Evolutionary conservation across 805 yeast genomes (phyloP).

Genomic region (Hanseniaspora occidentalis): DNA sequence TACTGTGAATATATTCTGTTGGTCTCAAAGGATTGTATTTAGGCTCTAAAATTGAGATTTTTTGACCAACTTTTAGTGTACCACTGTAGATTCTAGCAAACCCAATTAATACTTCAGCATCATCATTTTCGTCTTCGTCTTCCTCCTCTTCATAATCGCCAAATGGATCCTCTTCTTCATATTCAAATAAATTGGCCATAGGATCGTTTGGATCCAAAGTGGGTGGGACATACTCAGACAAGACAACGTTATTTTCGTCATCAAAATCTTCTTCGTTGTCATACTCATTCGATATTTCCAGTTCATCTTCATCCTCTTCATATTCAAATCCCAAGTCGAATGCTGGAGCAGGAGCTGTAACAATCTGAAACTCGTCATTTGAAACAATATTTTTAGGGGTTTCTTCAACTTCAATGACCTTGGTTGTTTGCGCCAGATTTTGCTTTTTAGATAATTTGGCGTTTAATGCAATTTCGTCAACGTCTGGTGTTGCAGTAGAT

Average conservation of each 20-base stretch:
- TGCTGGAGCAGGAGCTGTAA: conserved; percentile 16
- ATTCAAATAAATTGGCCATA: conserved; percentile 28
- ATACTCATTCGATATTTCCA: too few relatives aligned
- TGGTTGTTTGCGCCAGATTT: neutral
- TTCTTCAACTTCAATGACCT: neutral
- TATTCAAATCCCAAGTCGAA: conserved; percentile 17
- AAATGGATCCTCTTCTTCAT: conserved; percentile 43
- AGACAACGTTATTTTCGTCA: conserved; percentile 13
- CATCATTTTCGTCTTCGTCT: conserved; percentile 30
- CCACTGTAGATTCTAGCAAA: conserved; percentile 88
- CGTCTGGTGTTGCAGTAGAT: conserved; percentile 17
- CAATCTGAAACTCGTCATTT: conserved; percentile 10
- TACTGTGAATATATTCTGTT: conserved; percentile 39
- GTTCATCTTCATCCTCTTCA: conserved; percentile 11
- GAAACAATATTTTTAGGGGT: neutral
- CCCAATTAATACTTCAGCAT: conserved; percentile 64
- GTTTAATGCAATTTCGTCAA: conserved; percentile 6
- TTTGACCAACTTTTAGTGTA: conserved; percentile 60
- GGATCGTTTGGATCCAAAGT: conserved; percentile 28
- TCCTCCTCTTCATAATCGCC: conserved; percentile 33
- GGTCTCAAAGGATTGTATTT: conserved; percentile 62
- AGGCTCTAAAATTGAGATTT: conserved; percentile 70
- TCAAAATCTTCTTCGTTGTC: conserved; percentile 12
- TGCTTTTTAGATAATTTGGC: neutral
- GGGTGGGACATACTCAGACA: conserved; percentile 17